Base-by-base conservation (phyloP, 1,284 basidiomycete genomes). In the Naganishia albida region DNA sequence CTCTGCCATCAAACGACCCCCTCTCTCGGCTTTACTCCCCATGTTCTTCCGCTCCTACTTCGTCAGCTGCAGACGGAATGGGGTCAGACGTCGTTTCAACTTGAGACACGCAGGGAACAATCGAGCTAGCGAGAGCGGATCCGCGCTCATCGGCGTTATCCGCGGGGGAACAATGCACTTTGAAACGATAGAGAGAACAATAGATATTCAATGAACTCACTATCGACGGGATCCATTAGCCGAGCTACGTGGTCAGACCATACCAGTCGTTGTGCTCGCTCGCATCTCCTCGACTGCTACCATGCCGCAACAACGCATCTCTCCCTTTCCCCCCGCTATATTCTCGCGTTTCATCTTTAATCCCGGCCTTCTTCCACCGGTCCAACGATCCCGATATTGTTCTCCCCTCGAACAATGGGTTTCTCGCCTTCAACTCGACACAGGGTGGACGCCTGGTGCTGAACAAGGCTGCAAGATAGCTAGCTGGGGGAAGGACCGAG, bases 101-200 rank as follows among this genome's bases (percentile, higher is more conserved):
- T 7, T 60, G 57, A 60, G 57, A 60, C 57, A 60, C 7, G 16
- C 30, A 28, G 20, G 46, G 34, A n/a, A 25, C 46, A 28, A 42
- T 43, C 25, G 25, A 26, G n/a, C 43, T 20, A 10, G 30, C 28
- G 18, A 20, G 15, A 40, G 38, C 26, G 46, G 42, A 23, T 59
- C 28, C 28, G 25, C 44, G 43, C 28, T 10, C 43, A 40, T 40
- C 57, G 57, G 57, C 20, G 34, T 25, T 60, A 46, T 6, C 57
- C 46, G 57, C 7, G 46, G 49, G 1, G 30, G 51, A 53, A 60
- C 57, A 60, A 50, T 50, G 57, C 46, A 49, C 30, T 46, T 49
- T 20, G 20, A 38, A 44, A 59, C n/a, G 30, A 18, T 20, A 34
- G 40, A 16, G 8, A 7, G 38, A 12, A 60, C 57, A 60, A 60